Percentiles rank a stretch among this genome's conserved stretches.
Evolutionary conservation across 306 rosid species (phyloP).

Genomic region (Heteromeles arbutifolia): DNA sequence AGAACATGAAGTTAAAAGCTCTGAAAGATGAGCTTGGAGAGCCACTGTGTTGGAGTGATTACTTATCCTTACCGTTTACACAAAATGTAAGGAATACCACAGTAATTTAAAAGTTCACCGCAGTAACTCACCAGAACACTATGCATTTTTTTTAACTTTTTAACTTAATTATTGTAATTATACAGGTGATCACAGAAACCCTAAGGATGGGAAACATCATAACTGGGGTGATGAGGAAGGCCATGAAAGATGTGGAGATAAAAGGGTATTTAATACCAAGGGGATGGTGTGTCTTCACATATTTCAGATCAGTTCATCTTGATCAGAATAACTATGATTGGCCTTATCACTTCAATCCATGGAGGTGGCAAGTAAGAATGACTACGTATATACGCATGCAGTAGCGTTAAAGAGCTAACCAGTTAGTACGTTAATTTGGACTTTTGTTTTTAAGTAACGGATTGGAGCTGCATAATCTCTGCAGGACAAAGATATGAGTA

Average conservation of each 20-base stretch:
- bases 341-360: conserved; percentile 86
- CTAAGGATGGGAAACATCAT: conserved; percentile 81
- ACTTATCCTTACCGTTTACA: conserved; percentile 78
- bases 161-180: neutral
- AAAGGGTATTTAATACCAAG: conserved; percentile 79
- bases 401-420: no score
- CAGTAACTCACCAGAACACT: neutral
- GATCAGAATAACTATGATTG: conserved; percentile 64
- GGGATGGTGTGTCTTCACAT: conserved; percentile 77
- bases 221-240: conserved; percentile 80
- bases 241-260: conserved; percentile 75
- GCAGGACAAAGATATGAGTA: conserved; percentile 64
- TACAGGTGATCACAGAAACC: conserved; percentile 81
- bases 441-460: conserved; percentile 3
- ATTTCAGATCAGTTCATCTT: conserved; percentile 91
- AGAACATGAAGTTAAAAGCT: conserved; percentile 63
- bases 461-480: neutral
- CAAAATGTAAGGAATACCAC: conserved; percentile 41
- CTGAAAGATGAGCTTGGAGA: conserved; percentile 60
- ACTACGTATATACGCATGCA: neutral
- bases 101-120: neutral
- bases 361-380: conserved; percentile 95
- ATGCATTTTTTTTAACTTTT: neutral
- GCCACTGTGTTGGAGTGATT: conserved; percentile 73
- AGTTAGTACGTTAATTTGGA: no score